A percentile compares a stretch with the other conserved stretches of the same genome.
Conservation (phyloP, 1,139 yeast species). For the Pneumocystis carinii region DNA sequence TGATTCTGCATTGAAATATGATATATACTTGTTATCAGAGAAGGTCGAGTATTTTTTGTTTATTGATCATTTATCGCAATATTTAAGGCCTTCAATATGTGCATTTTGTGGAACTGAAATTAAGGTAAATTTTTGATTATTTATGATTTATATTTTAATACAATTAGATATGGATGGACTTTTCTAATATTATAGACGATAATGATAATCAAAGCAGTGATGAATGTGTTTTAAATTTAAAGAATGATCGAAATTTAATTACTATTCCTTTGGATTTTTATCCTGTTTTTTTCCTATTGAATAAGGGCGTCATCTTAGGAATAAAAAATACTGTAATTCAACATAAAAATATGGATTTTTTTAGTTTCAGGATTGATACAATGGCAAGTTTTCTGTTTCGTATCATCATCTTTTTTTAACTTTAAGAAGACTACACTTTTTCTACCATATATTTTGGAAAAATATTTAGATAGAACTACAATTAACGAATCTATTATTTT, state of each 20-base stretch:
- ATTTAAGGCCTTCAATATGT: constrained; percentile 23
- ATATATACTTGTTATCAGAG: constrained; percentile 13
- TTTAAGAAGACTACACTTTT: constrained; percentile 24
- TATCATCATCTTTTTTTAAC: constrained; percentile 19
- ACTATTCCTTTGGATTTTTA: constrained; percentile 25
- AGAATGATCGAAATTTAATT: neutral
- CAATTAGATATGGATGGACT: neutral
- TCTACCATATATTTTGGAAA: constrained; percentile 17
- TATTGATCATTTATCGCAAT: constrained; percentile 10
- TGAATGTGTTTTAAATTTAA: neutral
- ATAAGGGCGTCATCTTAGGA: constrained; percentile 29
- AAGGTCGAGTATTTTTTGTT: constrained; percentile 16
- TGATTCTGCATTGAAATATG: constrained; percentile 12
- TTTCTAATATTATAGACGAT: neutral
- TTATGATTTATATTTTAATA: neutral
- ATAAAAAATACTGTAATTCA: constrained; percentile 24
- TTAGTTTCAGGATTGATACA: constrained; percentile 16
- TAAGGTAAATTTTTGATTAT: constrained; percentile 19
- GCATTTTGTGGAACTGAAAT: constrained; percentile 30
- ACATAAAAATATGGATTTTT: constrained; percentile 6
- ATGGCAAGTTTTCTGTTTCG: neutral
- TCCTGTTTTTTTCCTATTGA: constrained; percentile 27
- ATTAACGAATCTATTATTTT: constrained; percentile 20
- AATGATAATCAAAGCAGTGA: neutral
- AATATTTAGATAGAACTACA: constrained; percentile 19